Base-by-base conservation (phyloP, 2,329 filamentous ascomycete genomes). In the Arthrobotrys pseudoclavata region DNA sequence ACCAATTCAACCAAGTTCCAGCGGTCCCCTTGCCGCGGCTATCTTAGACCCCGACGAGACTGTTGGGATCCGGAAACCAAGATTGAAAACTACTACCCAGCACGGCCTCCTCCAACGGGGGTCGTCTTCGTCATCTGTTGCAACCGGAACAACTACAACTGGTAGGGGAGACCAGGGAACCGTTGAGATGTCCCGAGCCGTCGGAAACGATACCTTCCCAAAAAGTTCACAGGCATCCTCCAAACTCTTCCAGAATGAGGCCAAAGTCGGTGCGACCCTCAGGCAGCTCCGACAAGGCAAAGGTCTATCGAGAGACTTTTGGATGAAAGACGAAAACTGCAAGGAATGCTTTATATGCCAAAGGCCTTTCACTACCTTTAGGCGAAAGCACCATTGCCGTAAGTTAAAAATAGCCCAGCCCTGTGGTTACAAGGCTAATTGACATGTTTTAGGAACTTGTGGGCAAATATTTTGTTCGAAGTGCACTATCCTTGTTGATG, bases 401-500 rank as follows among this genome's bases (percentile, higher is more conserved):
- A 92, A 90, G 80, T 82, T 47, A 15, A 18, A 20, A 15, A 29
- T 1, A 34, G 13, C 42, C 4, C 3, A 29, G 6, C 20, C 5
- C 20, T 12, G 20, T 45, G 4, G 3, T 15, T 53, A 13, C 50
- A 42, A 12, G 13, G 9, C n/a, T 18, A 15, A 52, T 12, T 61
- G 15, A 61, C n/a, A 10, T 64, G 10, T 34, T 24, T 22, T n/a
- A 84, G 83, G 83, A 53, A 89, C 89, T 0, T 99, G 96, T 83
- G 96, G 96, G n/a, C 97, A 97, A 82, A 99, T 99, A 52, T 99
- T 99, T 82, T 96, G 98, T 83, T 92, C 93, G 3, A 97, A 96
- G 83, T 99, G 96, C 84, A 99, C 95, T 0, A 92, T 92, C 4
- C 90, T 95, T n/a, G 93, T 98, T 24, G 89, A 93, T 4, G 96